Conservation (phyloP, 2,329 filamentous ascomycete genomes). For the Podosphaera aphanis region DNA sequence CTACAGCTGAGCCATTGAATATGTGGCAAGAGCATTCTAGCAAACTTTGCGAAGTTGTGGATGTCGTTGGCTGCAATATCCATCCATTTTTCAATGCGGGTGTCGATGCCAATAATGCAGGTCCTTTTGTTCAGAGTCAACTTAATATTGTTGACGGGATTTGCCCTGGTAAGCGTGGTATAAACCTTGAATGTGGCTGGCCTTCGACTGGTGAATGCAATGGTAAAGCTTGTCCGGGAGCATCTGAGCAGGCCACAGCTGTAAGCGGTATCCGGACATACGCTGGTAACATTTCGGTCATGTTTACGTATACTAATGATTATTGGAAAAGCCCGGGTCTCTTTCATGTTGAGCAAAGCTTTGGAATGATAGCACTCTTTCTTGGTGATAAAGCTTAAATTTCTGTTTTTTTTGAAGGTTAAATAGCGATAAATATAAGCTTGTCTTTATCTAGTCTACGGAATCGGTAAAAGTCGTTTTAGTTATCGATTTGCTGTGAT, state of each 20-base stretch:
- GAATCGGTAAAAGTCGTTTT: no score
- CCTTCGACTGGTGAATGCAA: slow-evolving; percentile 47
- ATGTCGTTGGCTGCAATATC: slow-evolving; percentile 65
- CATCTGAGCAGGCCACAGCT: slow-evolving; percentile 42
- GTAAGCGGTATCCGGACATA: slow-evolving; percentile 44
- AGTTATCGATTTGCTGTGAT: no score
- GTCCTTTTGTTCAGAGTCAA: slow-evolving; percentile 52
- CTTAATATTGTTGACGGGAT: slow-evolving; percentile 44
- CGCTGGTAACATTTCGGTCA: slow-evolving; percentile 44
- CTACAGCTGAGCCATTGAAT: slow-evolving; percentile 69
- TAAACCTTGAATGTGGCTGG: slow-evolving; percentile 86
- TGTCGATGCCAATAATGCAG: slow-evolving; percentile 39
- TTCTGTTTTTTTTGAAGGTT: no score
- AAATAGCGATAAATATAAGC: no score
- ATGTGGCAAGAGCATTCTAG: slow-evolving; percentile 41
- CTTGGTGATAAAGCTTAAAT: no score
- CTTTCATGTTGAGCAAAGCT: slow-evolving; percentile 58
- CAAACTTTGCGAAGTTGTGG: slow-evolving; percentile 47
- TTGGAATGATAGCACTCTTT: slow-evolving; percentile 27
- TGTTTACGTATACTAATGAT: slow-evolving; percentile 68
- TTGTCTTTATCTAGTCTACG: no score
- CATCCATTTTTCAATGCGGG: slow-evolving; percentile 82
- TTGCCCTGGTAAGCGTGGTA: slow-evolving; percentile 48
- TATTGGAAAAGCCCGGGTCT: slow-evolving; percentile 52
- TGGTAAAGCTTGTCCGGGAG: slow-evolving; percentile 46